Percentiles rank a stretch among this genome's conserved stretches.
These are phyloP conservation scores for Hypoxylon sp. DNA, from an alignment of 2,329 filamentous ascomycete species.

Conservation along the genomic window DNA sequence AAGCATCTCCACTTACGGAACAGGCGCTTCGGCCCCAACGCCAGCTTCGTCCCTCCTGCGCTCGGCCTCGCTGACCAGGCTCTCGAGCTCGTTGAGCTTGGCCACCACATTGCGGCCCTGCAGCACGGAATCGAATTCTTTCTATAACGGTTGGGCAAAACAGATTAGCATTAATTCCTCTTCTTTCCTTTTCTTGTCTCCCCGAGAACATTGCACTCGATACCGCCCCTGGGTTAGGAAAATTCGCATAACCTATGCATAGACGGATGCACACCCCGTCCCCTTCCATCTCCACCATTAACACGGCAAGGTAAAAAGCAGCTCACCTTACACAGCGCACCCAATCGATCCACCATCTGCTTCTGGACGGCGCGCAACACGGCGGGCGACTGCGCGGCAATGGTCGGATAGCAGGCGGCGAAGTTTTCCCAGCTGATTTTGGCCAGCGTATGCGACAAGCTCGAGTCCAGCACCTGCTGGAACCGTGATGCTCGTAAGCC, in stretches of 20 bases:
- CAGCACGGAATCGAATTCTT: constrained; percentile 71
- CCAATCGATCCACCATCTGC: constrained; percentile 71
- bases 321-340: constrained; percentile 66
- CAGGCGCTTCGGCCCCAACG: constrained; percentile 54
- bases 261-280: not conserved
- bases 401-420: constrained; percentile 72
- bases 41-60: constrained; percentile 55
- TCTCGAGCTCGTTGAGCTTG: constrained; percentile 72
- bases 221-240: not conserved
- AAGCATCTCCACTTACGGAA: constrained; percentile 60
- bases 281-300: not conserved
- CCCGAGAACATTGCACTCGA: no score
- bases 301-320: not conserved
- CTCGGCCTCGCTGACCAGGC: constrained; percentile 66
- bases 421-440: constrained; percentile 71
- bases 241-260: not conserved
- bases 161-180: constrained; percentile 28
- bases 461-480: constrained; percentile 66
- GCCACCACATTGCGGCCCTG: constrained; percentile 66
- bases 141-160: constrained; percentile 52
- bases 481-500: constrained; percentile 71
- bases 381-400: constrained; percentile 65
- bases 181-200: not conserved
- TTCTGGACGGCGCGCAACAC: constrained; percentile 69
- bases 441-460: constrained; percentile 67